phyloP scores from a whole-genome alignment of 768 basidiomycete species.

The Mycena venus region DNA sequence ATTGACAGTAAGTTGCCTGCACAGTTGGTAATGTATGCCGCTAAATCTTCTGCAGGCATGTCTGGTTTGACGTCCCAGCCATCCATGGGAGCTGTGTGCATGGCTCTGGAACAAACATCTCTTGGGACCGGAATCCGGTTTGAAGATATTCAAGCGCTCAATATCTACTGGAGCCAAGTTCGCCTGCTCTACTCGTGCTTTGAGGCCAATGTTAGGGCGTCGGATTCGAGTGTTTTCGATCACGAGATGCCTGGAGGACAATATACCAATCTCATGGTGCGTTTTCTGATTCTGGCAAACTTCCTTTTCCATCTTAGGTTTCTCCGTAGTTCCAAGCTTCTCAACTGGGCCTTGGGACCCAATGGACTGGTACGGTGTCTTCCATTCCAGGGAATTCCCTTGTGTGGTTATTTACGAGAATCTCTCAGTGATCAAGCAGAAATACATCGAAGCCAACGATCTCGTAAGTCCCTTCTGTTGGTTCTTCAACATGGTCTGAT shows the following conservation, averaged over 20 bases:
- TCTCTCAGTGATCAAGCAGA: constrained; percentile 90
- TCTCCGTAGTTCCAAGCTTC: constrained; percentile 92
- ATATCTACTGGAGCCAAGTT: constrained; percentile 98
- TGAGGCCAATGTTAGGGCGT: constrained; percentile 97
- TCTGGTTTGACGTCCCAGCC: constrained; percentile 98
- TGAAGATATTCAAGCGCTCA: constrained; percentile 96
- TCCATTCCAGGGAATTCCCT: constrained; percentile 21
- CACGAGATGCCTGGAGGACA: constrained; percentile 99
- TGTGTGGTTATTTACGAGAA: constrained; percentile 26
- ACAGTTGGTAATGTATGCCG: constrained; percentile 27
- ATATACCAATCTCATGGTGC: constrained; percentile 93
- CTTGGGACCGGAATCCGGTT: constrained; percentile 97
- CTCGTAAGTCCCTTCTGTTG: constrained; percentile 67
- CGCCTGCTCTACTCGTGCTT: constrained; percentile 96
- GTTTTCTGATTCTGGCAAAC: constrained; percentile 36
- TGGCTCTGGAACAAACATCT: constrained; percentile 93
- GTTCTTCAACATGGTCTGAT: constrained; percentile 27
- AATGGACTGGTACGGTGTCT: constrained; percentile 82
- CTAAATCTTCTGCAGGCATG: constrained; percentile 76
- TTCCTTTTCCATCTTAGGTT: constrained; percentile 35
- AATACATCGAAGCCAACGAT: constrained; percentile 98
- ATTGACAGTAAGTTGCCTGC: constrained; percentile 87
- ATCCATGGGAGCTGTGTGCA: constrained; percentile 97
- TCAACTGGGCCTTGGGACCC: constrained; percentile 95
- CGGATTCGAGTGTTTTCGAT: constrained; percentile 98